phyloP scores from a whole-genome alignment of 2,329 filamentous ascomycete genomes.

The Dothistroma septosporum region DNA sequence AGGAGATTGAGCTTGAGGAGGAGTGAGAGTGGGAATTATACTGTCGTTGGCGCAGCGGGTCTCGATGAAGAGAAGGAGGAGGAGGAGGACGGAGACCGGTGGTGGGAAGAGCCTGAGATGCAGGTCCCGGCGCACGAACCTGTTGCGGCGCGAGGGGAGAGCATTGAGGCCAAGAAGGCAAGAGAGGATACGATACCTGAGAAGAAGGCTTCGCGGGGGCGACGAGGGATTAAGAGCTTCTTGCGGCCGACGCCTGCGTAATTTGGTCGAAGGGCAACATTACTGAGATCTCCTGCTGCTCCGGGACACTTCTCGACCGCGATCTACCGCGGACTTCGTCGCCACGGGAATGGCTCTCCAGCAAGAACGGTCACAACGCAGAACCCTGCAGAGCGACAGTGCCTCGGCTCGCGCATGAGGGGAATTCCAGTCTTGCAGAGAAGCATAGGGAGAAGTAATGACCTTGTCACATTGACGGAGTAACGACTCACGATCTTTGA shows the following conservation, averaged over 20 bases:
- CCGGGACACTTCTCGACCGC: too few species aligned
- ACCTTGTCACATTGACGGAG: background rate
- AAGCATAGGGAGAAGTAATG: background rate
- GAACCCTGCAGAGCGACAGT: background rate
- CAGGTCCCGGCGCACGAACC: background rate
- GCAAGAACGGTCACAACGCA: background rate
- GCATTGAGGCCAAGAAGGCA: background rate
- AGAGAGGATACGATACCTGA: background rate
- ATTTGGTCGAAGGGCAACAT: background rate
- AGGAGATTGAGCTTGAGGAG: conserved; percentile 11
- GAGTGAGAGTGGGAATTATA: conserved; percentile 3
- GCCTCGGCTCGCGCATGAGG: background rate
- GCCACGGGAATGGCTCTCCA: background rate
- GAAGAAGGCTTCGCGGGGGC: background rate
- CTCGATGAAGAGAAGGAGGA: conserved; percentile 5
- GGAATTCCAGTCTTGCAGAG: background rate
- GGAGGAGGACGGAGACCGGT: background rate
- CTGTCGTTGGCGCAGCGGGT: conserved; percentile 4
- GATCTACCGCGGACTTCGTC: background rate
- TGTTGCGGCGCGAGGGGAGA: background rate
- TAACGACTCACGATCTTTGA: background rate
- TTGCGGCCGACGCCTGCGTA: background rate
- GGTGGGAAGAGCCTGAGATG: background rate
- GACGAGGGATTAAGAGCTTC: background rate
- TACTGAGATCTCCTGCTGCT: too few species aligned